phyloP scores from a whole-genome alignment of 225 moss, liverwort and hornwort species.

The Asterella californica region DNA sequence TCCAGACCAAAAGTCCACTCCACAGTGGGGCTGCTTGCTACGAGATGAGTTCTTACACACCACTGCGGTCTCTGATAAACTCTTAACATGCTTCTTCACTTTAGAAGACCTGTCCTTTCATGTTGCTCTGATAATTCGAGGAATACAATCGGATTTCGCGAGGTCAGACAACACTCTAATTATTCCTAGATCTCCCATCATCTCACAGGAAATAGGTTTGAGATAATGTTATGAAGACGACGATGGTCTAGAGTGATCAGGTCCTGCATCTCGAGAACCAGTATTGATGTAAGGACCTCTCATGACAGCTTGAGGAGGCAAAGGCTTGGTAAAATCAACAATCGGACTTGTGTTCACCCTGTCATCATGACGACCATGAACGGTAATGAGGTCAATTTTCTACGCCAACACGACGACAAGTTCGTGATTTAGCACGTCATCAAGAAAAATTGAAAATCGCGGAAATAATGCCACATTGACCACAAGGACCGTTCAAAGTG shows the following conservation, averaged over 20 bases:
- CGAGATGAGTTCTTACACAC: neutral
- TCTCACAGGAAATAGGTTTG: neutral
- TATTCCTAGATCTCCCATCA: neutral
- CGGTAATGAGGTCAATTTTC: neutral
- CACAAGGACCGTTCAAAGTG: too few relatives aligned
- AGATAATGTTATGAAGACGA: neutral
- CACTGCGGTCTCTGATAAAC: neutral
- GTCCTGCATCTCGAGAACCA: conserved; percentile 89
- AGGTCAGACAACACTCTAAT: neutral
- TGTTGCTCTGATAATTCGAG: neutral
- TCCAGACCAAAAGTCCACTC: too few relatives aligned
- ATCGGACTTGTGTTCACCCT: conserved; percentile 47
- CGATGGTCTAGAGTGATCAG: conserved; percentile 45
- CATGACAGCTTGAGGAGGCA: conserved; percentile 83
- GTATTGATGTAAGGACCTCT: conserved; percentile 86
- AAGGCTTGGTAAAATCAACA: conserved; percentile 77
- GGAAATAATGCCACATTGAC: too few relatives aligned
- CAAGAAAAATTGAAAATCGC: neutral
- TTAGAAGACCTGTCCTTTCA: neutral
- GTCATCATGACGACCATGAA: conserved; percentile 1
- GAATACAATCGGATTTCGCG: neutral
- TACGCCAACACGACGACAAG: neutral
- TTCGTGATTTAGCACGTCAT: neutral
- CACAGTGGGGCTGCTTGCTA: neutral
- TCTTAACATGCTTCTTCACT: neutral